Evolutionary conservation across 495 filamentous ascomycete species (phyloP), one percentile per base, ranked within the genome.

Genomic region (Penicillium roqueforti): DNA sequence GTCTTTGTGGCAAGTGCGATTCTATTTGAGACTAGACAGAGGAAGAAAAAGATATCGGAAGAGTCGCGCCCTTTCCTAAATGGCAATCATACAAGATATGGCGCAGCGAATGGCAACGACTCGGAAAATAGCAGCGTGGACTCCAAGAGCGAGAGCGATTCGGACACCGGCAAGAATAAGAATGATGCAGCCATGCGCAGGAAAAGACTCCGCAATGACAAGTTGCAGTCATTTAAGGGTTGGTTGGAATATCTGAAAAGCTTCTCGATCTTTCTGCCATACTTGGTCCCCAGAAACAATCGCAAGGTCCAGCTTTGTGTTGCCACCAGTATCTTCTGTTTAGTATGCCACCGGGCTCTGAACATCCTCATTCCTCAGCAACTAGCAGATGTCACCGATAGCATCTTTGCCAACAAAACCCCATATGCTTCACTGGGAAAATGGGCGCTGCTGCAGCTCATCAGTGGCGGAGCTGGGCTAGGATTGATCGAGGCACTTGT

Each of bases 291-390:
- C 1, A 68, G 79, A 31, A 80, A 81, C 43, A 73, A 77, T 53
- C 78, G 65, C 36, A 56, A 62, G 11, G 73, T 88, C 18, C 84
- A 87, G 56, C 47, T 83, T 14, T 76, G 78, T 19, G 73, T 83
- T 44, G 59, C 77, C 6, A 19, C n/a, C 4, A 52, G 39, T n/a
- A 14, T 44, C 10, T 31, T 36, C 28, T 52, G 50, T 41, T 5
- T 52, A 36, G 28, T 6, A 8, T 43, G 28, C 7, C 39, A 52
- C 14, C 39, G 50, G 19, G 50, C 36, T 10, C 28, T 52, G 18
- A 85, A 86, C 53, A 72, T 88, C 22, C 64, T 88, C 16, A 79
- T 87, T 37, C 86, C 86, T 18, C 79, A 80, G 26, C 86, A 88
- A 57, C 72, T 87, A 20, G 86, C 85, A 38, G 76, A 83, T 52